Evolutionary conservation across 768 basidiomycete genomes (phyloP), one percentile per base, ranked within the genome.

Genomic region (Glaciozyma antarctica): DNA sequence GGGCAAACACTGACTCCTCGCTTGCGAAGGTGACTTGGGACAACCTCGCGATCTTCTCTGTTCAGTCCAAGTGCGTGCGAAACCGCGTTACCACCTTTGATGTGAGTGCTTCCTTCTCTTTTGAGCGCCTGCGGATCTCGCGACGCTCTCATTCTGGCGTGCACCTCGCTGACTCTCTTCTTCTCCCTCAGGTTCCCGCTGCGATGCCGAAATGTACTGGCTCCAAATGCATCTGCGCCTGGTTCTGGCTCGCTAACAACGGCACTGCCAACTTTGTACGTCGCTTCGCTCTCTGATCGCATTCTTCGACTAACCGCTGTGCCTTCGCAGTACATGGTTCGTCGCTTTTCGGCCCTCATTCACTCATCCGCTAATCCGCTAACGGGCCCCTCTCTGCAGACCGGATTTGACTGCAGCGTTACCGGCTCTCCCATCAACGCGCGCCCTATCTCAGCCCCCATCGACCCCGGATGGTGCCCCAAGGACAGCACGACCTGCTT

Each of bases 201-300:
- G 67, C 70, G 56, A 68, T 76, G 58, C 75, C 75, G 0, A 49
- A 65, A 0, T 76, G 75, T 55, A 74, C 75, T 21, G 70, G 71
- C 12, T 69, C 67, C 5, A 74, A 73, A 32, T 76, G 74, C 58
- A 73, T 58, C 19, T 61, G 51, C 19, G 59, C 45, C 1, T 66
- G 65, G 65, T 57, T 66, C 62, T 70, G 69, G 69, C 60, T 70
- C 22, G 69, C 68, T 5, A 64, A 63, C 30, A 54, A 57, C 19
- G 69, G 69, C 4, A 62, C 63, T 0, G 68, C 38, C 2, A 41
- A 41, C 38, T 41, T 41, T 15, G 38, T 41, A 12, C 38, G 38
- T 41, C 8, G 13, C 38, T 15, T 41, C 38, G 10, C 38, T 15
- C 13, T 41, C 7, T 41, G 13, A 32, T 9, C 32, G 32, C 32